These are phyloP conservation scores for Salix caprea DNA, from an alignment of 345 rosid genomes.

Conservation along the genomic window DNA sequence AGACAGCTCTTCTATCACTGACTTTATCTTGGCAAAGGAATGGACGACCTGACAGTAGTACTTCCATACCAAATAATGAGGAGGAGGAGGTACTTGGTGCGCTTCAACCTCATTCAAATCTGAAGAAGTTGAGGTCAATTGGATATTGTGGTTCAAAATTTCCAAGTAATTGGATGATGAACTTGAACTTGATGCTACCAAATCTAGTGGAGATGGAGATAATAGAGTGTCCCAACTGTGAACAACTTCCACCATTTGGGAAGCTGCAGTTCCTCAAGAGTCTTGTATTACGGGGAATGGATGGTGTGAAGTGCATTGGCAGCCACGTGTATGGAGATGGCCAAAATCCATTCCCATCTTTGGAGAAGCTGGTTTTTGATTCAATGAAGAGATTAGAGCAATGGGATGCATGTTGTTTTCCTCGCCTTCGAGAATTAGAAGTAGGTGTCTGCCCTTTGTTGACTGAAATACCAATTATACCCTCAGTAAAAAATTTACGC, in stretches of 20 bases:
- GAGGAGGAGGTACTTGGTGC: neutral
- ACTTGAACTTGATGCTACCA: neutral
- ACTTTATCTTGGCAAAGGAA: neutral
- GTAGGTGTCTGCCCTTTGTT: neutral
- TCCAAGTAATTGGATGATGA: slow-evolving; percentile 7
- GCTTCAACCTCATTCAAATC: neutral
- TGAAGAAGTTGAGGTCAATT: neutral
- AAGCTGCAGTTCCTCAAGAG: neutral
- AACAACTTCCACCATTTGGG: slow-evolving; percentile 13
- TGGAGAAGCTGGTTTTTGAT: neutral
- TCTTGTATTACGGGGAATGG: neutral
- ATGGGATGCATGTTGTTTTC: neutral
- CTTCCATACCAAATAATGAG: neutral
- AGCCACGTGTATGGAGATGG: neutral
- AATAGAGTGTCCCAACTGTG: neutral
- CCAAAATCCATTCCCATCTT: neutral
- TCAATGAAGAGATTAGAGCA: neutral
- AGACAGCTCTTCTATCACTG: slow-evolving; percentile 4
- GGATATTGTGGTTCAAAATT: neutral
- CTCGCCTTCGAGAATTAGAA: neutral
- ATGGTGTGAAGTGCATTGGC: neutral
- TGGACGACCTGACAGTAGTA: neutral
- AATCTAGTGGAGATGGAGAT: slow-evolving; percentile 1
- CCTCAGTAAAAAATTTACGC: neutral
- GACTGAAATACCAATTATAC: neutral